These are phyloP conservation scores for Berberis vulgaris DNA, from an alignment of 164 flowering plant genomes.

Conservation along the genomic window DNA sequence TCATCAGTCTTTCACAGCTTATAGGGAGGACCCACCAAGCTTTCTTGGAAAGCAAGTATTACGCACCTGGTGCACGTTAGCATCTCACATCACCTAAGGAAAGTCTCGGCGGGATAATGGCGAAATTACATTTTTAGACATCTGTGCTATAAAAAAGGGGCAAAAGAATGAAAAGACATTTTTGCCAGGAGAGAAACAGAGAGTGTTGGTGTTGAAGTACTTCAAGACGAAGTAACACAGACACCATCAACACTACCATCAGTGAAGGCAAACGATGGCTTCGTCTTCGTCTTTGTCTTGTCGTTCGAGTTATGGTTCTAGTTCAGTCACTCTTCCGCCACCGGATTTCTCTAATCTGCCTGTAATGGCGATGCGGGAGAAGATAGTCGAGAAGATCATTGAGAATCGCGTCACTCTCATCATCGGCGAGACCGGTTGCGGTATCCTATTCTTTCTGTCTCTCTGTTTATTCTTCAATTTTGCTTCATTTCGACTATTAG, in stretches of 20 bases:
- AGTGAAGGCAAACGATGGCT: slow-evolving; percentile 20
- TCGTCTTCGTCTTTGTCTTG: slow-evolving; percentile 36
- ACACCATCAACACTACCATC: too few species aligned
- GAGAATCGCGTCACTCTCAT: slow-evolving; percentile 89
- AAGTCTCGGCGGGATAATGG: too few species aligned
- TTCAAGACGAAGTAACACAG: too few species aligned
- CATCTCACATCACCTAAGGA: too few species aligned
- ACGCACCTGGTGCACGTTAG: too few species aligned
- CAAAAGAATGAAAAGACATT: too few species aligned
- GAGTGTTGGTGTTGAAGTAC: neutral
- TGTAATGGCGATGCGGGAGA: slow-evolving; percentile 39
- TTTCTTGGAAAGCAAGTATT: too few species aligned
- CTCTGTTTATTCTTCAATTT: neutral
- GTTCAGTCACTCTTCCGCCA: slow-evolving; percentile 2
- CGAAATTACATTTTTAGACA: too few species aligned
- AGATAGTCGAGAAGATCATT: slow-evolving; percentile 64
- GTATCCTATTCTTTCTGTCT: slow-evolving; percentile 23
- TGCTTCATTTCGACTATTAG: neutral
- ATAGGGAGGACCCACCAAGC: too few species aligned
- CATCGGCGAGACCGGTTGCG: slow-evolving; percentile 95
- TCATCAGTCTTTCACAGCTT: too few species aligned
- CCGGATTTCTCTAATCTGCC: slow-evolving; percentile 43
- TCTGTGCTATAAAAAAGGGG: too few species aligned
- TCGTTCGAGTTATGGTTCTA: slow-evolving; percentile 9
- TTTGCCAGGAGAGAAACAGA: neutral